These are phyloP conservation scores for Lactarius trivialis DNA, from an alignment of 768 basidiomycete genomes.

Conservation along the genomic window DNA sequence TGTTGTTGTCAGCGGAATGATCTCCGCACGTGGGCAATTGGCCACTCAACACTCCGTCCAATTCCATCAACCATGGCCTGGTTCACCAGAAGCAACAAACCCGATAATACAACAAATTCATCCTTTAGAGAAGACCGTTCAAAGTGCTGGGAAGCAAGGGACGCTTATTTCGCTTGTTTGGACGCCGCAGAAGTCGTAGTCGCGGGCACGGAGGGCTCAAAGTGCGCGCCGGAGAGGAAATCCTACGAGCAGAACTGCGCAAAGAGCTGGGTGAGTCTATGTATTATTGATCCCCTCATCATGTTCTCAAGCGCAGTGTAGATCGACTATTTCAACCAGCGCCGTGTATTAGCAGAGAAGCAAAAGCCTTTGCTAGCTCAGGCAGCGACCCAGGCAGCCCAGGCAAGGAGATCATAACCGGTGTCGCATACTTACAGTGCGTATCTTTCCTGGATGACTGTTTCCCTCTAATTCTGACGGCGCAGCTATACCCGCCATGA, in stretches of 20 bases:
- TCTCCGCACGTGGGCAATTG: slow-evolving; percentile 1
- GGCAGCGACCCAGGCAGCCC: slow-evolving; percentile 34
- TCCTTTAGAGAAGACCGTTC: slow-evolving; percentile 53
- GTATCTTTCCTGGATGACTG: neutral
- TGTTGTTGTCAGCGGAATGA: neutral
- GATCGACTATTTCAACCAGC: slow-evolving; percentile 95
- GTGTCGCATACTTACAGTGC: neutral
- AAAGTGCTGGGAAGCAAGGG: slow-evolving; percentile 80
- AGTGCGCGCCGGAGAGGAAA: slow-evolving; percentile 51
- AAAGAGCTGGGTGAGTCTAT: slow-evolving; percentile 74
- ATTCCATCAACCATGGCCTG: slow-evolving; percentile 27
- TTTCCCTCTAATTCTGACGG: neutral
- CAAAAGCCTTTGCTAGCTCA: slow-evolving; percentile 65
- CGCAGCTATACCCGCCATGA: neutral
- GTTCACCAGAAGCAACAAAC: slow-evolving; percentile 34
- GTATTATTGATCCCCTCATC: neutral
- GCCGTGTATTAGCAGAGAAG: slow-evolving; percentile 72
- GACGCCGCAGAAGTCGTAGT: slow-evolving; percentile 62
- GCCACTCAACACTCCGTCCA: neutral
- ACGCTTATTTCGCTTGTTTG: slow-evolving; percentile 81
- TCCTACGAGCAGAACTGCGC: slow-evolving; percentile 71
- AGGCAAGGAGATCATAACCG: slow-evolving; percentile 24
- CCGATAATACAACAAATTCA: slow-evolving; percentile 38
- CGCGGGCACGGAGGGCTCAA: slow-evolving; percentile 61
- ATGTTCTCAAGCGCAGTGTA: slow-evolving; percentile 28